Conservation (phyloP, 805 yeast species). For the Metahyphopichia silvanorum region DNA sequence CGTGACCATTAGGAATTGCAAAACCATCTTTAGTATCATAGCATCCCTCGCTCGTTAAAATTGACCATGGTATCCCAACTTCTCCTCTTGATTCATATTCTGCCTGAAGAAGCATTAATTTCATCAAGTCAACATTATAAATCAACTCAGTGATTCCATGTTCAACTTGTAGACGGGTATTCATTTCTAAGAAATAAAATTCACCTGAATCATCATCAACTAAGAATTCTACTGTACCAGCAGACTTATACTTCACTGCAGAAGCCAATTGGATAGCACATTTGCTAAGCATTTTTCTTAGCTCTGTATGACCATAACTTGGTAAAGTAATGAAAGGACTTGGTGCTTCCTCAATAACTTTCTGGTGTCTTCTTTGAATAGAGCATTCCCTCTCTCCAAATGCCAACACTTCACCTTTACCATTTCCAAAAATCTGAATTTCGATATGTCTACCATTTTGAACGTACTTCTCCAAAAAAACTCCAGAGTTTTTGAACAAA, state of each 20-base stretch:
- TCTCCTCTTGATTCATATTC: slow-evolving; percentile 15
- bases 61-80: slow-evolving; percentile 12
- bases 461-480: slow-evolving; percentile 21
- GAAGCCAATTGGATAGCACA: slow-evolving; percentile 17
- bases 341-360: slow-evolving; percentile 25
- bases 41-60: slow-evolving; percentile 7
- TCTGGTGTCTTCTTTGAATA: slow-evolving; percentile 26
- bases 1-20: slow-evolving; percentile 19
- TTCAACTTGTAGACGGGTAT: slow-evolving; percentile 25
- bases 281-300: slow-evolving; percentile 13
- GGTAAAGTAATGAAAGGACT: slow-evolving; percentile 11
- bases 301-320: slow-evolving; percentile 3
- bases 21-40: slow-evolving; percentile 8
- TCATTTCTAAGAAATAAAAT: slow-evolving; percentile 23
- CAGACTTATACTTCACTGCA: slow-evolving; percentile 19
- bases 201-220: slow-evolving; percentile 20
- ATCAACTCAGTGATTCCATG: slow-evolving; percentile 24
- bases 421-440: slow-evolving; percentile 24
- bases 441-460: slow-evolving; percentile 22
- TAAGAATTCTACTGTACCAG: slow-evolving; percentile 25
- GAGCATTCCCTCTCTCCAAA: slow-evolving; percentile 27
- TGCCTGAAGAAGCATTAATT: slow-evolving; percentile 19
- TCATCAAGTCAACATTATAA: slow-evolving; percentile 18
- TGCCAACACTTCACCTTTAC: slow-evolving; percentile 18
- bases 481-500: slow-evolving; percentile 16